Evolutionary conservation across 129 eudicot genomes (phyloP).

Genomic region (Scalesia atractyloides): DNA sequence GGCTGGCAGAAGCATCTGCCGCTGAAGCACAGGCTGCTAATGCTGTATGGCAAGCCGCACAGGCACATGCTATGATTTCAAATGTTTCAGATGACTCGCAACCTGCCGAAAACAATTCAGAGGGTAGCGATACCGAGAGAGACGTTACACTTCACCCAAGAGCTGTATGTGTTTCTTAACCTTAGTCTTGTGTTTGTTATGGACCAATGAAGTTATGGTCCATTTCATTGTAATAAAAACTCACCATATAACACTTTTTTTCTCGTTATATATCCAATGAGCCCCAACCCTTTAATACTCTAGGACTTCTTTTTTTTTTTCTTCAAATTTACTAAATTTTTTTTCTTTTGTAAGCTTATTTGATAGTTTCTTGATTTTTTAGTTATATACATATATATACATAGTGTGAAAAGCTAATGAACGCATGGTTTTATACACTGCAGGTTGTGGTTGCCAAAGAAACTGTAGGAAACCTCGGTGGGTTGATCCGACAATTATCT

Average conservation of each 20-base stretch:
- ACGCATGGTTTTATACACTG: slow-evolving; percentile 26
- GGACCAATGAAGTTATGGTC: background rate
- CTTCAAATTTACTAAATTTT: background rate
- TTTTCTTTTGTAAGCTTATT: background rate
- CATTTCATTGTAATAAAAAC: background rate
- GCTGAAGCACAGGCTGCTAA: slow-evolving; percentile 92
- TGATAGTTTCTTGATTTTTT: background rate
- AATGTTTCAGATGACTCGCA: slow-evolving; percentile 57
- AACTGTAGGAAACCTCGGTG: slow-evolving; percentile 87
- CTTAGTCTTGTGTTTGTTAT: slow-evolving; percentile 5
- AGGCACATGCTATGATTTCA: slow-evolving; percentile 64
- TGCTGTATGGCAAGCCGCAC: slow-evolving; percentile 97
- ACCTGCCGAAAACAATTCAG: slow-evolving; percentile 61
- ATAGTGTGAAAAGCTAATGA: background rate
- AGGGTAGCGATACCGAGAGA: slow-evolving; percentile 62
- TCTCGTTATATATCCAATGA: background rate
- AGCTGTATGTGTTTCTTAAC: slow-evolving; percentile 63
- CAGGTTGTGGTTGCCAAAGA: slow-evolving; percentile 99
- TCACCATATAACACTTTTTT: background rate
- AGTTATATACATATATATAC: background rate
- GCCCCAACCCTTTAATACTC: background rate
- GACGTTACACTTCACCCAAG: slow-evolving; percentile 95
- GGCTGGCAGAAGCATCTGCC: slow-evolving; percentile 87
- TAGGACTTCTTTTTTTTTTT: background rate
- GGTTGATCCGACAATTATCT: slow-evolving; percentile 89